phyloP scores from a whole-genome alignment of 2,329 filamentous ascomycete genomes.

The Talaromyces sp. region DNA sequence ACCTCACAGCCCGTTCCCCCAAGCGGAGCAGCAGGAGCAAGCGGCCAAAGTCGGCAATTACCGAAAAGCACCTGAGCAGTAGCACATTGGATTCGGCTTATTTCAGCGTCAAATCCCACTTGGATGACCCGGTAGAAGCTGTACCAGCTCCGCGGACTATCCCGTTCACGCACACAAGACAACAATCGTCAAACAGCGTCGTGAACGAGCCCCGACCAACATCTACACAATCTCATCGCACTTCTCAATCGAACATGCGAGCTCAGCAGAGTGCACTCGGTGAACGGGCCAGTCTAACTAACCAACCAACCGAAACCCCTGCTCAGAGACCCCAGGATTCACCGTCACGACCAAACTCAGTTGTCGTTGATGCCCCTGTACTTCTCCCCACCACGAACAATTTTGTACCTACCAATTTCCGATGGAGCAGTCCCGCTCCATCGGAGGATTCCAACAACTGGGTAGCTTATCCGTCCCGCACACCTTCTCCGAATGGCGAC shows the following conservation, averaged over 20 bases:
- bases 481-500: slow-evolving; percentile 23
- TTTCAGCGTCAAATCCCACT: slow-evolving; percentile 29
- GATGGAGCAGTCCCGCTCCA: slow-evolving; percentile 33
- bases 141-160: slow-evolving; percentile 46
- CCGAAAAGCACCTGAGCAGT: slow-evolving; percentile 59
- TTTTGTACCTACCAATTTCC: slow-evolving; percentile 22
- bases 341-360: slow-evolving; percentile 27
- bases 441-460: slow-evolving; percentile 34
- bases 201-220: slow-evolving; percentile 37
- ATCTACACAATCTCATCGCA: slow-evolving; percentile 38
- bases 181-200: slow-evolving; percentile 46
- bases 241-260: slow-evolving; percentile 27
- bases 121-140: slow-evolving; percentile 41
- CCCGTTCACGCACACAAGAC: slow-evolving; percentile 76
- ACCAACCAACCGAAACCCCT: slow-evolving; percentile 17
- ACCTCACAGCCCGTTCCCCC: slow-evolving; percentile 70
- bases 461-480: slow-evolving; percentile 34
- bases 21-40: slow-evolving; percentile 27
- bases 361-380: slow-evolving; percentile 24
- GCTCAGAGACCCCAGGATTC: slow-evolving; percentile 25
- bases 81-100: slow-evolving; percentile 42
- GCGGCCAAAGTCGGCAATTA: slow-evolving; percentile 61
- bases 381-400: slow-evolving; percentile 23
- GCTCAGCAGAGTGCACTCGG: slow-evolving; percentile 22
- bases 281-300: slow-evolving; percentile 7